Conservation (phyloP, 1,139 yeast species). For the Candida albicans region DNA sequence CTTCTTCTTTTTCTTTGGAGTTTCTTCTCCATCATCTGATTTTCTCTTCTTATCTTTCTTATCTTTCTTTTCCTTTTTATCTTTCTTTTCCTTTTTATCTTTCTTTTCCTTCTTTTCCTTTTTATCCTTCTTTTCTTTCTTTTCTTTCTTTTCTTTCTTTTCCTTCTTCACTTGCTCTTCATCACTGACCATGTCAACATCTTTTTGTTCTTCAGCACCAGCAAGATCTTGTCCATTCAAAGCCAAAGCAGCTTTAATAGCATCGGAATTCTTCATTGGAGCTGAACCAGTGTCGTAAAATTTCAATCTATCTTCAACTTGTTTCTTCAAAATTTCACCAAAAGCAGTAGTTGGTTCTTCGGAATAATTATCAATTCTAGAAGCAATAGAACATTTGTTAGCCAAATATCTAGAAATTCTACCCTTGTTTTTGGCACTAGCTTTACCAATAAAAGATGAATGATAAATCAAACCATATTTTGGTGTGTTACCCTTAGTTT, state of each 20-base stretch:
- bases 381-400: conserved; percentile 95
- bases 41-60: conserved; percentile 48
- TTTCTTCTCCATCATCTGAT: conserved; percentile 43
- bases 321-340: conserved; percentile 88
- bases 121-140: conserved; percentile 38
- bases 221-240: conserved; percentile 39
- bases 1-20: conserved; percentile 40
- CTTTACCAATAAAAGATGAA: conserved; percentile 96
- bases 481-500: conserved; percentile 98
- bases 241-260: conserved; percentile 34
- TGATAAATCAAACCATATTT: conserved; percentile 97
- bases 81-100: conserved; percentile 22
- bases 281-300: conserved; percentile 87
- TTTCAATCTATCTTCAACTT: conserved; percentile 92
- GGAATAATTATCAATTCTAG: conserved; percentile 94
- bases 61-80: conserved; percentile 38
- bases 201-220: conserved; percentile 51
- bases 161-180: conserved; percentile 30
- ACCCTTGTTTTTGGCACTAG: conserved; percentile 97
- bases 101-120: conserved; percentile 47
- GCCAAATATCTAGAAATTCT: conserved; percentile 98
- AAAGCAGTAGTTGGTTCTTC: conserved; percentile 96
- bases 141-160: conserved; percentile 23
- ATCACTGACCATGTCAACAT: conserved; percentile 41
- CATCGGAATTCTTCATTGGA: conserved; percentile 93